Evolutionary conservation across 2,329 filamentous ascomycete species (phyloP).

Genomic region (Elsinoe batatas): DNA sequence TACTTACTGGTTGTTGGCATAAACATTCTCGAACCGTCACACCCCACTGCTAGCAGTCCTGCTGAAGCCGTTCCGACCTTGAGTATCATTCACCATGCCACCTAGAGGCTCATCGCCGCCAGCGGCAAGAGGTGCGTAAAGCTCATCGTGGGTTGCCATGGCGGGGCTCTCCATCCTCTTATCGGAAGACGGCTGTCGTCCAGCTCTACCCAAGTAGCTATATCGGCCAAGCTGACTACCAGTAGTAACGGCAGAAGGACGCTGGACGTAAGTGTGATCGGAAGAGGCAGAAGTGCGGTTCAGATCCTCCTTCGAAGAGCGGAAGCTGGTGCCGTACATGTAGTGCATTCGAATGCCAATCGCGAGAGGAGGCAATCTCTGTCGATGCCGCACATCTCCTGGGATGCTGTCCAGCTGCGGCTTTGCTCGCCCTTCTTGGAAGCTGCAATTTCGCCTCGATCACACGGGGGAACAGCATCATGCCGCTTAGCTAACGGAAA

Average conservation of each 20-base stretch:
- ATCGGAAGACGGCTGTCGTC: background rate
- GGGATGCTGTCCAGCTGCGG: too few relatives aligned
- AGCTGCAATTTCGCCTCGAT: too few relatives aligned
- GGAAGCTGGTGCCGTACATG: constrained; percentile 19
- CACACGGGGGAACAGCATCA: too few relatives aligned
- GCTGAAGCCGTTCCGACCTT: constrained; percentile 14
- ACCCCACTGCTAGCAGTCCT: constrained; percentile 19
- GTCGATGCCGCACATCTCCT: too few relatives aligned
- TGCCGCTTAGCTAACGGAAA: background rate
- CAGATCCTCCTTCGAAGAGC: constrained; percentile 12
- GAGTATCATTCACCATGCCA: constrained; percentile 11
- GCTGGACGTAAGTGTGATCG: constrained; percentile 14
- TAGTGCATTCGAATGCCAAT: too few relatives aligned
- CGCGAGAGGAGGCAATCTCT: too few relatives aligned
- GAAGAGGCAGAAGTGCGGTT: constrained; percentile 13
- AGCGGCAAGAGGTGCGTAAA: constrained; percentile 14
- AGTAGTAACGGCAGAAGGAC: constrained; percentile 15
- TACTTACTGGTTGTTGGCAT: background rate
- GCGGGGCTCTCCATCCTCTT: constrained; percentile 14
- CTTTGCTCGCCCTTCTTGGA: too few relatives aligned
- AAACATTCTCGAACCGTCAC: constrained; percentile 14
- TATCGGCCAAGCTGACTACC: constrained; percentile 14
- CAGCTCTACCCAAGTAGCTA: constrained; percentile 14
- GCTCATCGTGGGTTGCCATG: constrained; percentile 14
- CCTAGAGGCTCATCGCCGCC: constrained; percentile 14